Percentiles rank a stretch among this genome's conserved stretches.
These are phyloP conservation scores for Neurospora hispaniola DNA, from an alignment of 495 filamentous ascomycete genomes.

Conservation along the genomic window DNA sequence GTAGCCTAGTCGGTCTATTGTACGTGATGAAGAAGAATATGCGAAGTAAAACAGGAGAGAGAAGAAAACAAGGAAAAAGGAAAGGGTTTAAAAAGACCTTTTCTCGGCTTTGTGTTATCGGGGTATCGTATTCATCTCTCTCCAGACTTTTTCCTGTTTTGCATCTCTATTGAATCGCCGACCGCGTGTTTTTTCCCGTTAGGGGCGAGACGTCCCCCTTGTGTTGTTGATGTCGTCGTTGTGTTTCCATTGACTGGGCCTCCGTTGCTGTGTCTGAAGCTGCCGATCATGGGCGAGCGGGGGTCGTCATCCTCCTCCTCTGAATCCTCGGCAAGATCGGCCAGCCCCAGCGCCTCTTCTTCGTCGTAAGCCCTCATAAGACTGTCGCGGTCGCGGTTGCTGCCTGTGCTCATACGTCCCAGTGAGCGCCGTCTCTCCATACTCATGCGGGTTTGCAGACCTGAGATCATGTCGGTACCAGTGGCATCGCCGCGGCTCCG, in stretches of 20 bases:
- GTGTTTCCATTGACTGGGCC: constrained; percentile 7
- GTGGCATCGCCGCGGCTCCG: constrained; percentile 61
- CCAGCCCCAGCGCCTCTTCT: constrained; percentile 51
- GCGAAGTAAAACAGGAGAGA: not conserved
- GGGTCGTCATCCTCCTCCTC: constrained; percentile 36
- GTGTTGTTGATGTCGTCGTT: constrained; percentile 1
- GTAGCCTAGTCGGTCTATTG: not conserved
- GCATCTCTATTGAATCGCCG: constrained; percentile 33
- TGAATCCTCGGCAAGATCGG: constrained; percentile 59
- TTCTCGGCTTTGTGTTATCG: not conserved
- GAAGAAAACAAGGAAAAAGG: not conserved
- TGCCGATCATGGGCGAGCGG: constrained; percentile 24
- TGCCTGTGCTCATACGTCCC: constrained; percentile 43
- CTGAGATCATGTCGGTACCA: constrained; percentile 84
- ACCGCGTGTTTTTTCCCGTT: not conserved
- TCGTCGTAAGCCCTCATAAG: constrained; percentile 77
- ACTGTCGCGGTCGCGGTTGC: constrained; percentile 61
- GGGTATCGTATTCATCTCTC: constrained; percentile 1
- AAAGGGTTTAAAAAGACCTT: not conserved
- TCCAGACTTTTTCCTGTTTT: constrained; percentile 25
- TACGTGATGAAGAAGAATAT: not conserved
- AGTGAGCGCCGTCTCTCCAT: constrained; percentile 74
- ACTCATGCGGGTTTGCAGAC: constrained; percentile 74
- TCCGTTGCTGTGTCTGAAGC: constrained; percentile 11
- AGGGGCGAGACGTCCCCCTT: not conserved